Evolutionary conservation across 2,329 filamentous ascomycete species (phyloP).

Genomic region (Trichoderma atroviride): DNA sequence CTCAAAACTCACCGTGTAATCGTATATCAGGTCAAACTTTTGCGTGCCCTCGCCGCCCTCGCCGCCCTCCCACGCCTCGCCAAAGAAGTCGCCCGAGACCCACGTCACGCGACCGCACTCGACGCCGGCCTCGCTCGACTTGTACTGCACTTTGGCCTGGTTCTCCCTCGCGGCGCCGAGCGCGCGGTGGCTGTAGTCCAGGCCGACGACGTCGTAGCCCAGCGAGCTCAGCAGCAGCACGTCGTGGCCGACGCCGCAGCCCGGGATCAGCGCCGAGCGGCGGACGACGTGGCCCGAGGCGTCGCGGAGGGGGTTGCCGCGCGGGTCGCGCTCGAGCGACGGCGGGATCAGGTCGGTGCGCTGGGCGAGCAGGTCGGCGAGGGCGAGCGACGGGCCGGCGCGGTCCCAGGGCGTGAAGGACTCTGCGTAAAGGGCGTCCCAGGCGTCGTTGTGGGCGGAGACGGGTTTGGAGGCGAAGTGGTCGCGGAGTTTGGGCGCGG

Average conservation of each 20-base stretch:
- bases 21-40: slow-evolving; percentile 67
- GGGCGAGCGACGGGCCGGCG: slow-evolving; percentile 54
- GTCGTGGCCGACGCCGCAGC: slow-evolving; percentile 82
- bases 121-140: slow-evolving; percentile 44
- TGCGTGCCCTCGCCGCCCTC: slow-evolving; percentile 45
- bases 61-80: slow-evolving; percentile 56
- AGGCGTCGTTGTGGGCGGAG: slow-evolving; percentile 43
- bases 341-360: slow-evolving; percentile 49
- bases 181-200: slow-evolving; percentile 64
- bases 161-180: slow-evolving; percentile 51
- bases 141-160: slow-evolving; percentile 45
- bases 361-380: slow-evolving; percentile 55
- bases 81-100: slow-evolving; percentile 68
- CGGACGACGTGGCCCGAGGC: slow-evolving; percentile 33
- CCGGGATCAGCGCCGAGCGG: slow-evolving; percentile 68
- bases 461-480: slow-evolving; percentile 42
- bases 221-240: slow-evolving; percentile 72
- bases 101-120: slow-evolving; percentile 57
- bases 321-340: slow-evolving; percentile 39
- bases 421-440: slow-evolving; percentile 54
- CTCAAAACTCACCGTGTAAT: slow-evolving; percentile 62
- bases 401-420: slow-evolving; percentile 59
- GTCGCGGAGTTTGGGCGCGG: slow-evolving; percentile 36
- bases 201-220: slow-evolving; percentile 76
- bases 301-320: slow-evolving; percentile 36